A percentile compares a stretch with the other conserved stretches of the same genome.
Evolutionary conservation across 345 rosid species (phyloP).

Genomic region (Eucalyptus pauciflora): DNA sequence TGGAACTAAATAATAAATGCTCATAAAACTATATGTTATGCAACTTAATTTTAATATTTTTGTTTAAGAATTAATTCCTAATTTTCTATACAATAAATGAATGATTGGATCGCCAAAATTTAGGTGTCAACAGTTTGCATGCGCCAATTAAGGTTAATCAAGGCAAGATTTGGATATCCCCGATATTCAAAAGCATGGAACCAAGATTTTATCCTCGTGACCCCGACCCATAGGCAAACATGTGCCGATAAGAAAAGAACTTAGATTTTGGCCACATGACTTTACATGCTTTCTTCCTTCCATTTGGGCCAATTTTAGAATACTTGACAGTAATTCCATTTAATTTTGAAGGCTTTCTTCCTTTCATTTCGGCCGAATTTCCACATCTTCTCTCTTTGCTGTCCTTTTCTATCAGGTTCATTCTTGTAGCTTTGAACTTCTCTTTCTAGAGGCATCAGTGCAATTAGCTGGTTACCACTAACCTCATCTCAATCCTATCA

Average conservation of each 20-base stretch:
- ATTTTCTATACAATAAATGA: too few relatives aligned
- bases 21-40: too few relatives aligned
- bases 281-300: background rate
- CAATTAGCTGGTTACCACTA: background rate
- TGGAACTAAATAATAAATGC: background rate
- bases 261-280: background rate
- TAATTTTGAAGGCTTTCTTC: background rate
- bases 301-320: background rate
- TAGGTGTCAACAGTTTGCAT: background rate
- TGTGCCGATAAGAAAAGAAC: background rate
- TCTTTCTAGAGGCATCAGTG: background rate
- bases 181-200: background rate
- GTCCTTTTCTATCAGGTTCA: background rate
- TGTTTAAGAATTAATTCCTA: background rate
- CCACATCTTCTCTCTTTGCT: background rate
- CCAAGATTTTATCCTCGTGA: background rate
- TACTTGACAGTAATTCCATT: accelerated
- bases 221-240: background rate
- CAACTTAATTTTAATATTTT: background rate
- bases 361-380: background rate
- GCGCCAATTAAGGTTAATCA: accelerated
- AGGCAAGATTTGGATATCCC: background rate
- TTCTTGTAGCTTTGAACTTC: background rate
- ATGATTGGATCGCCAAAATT: background rate
- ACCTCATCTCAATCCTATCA: background rate